Evolutionary conservation across 257 asterid species (phyloP), one percentile per base, ranked within the genome.

Genomic region (Coffea canephora): DNA sequence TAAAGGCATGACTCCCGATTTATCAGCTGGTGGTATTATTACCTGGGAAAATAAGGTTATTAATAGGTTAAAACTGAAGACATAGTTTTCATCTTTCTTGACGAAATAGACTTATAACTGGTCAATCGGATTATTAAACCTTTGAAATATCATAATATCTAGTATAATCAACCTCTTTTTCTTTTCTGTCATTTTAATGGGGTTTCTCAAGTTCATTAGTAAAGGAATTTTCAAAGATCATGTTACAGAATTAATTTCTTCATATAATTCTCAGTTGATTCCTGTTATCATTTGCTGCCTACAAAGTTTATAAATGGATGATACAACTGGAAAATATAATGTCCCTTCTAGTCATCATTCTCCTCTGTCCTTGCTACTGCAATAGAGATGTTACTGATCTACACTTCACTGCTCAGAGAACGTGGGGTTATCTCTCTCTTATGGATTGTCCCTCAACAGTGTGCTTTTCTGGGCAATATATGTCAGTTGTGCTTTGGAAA

Each of bases 361-460:
- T 62, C 49, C n/a, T 45, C 16, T 76, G 9, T 41, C 65, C 43
- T 16, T 61, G 3, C 16, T 6, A 2, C 34, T 69, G 46, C 23
- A 18, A 69, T 78, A 0, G 18, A 49, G 52, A 15, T 16, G 49
- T 55, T 46, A 71, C 54, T 71, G 71, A 83, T 72, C 74, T 82
- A 25, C 31, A 14, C 41, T 79, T 83, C 23, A 14, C 50, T 85
- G 77, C 80, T 59, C 95, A 95, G 98, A 93, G 84, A 91, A 95
- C 16, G 97, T 95, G 2, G 99, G 99, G 3, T 80, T 95, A 74
- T 89, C 97, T 18, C 90, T 95, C 62, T 95, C 99, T 15, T 95
- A 95, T 49, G 99, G 99, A 19, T 70, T 95, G 86, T 91, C 98
- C 13, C 97, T 95, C 52, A 95, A 95, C 21, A 8, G 86, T 14